Evolutionary conservation across 169 alveolate species (phyloP).

Genomic region (Eimeria zaria): DNA sequence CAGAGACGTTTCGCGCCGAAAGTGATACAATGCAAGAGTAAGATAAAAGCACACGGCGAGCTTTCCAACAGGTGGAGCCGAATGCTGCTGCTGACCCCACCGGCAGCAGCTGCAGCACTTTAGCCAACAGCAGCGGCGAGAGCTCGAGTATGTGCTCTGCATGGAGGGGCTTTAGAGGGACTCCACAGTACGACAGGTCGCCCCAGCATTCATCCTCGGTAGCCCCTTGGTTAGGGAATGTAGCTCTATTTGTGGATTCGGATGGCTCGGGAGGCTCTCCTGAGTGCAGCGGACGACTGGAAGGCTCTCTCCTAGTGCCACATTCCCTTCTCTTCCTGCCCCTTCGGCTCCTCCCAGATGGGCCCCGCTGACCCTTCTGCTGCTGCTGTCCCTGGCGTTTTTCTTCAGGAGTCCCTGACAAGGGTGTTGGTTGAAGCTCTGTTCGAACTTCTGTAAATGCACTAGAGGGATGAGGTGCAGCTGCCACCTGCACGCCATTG

Average conservation of each 20-base stretch:
- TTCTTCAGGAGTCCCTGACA: constrained; percentile 4
- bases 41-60: constrained; percentile 64
- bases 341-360: constrained; percentile 32
- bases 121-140: constrained; percentile 71
- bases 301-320: neutral
- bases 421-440: neutral
- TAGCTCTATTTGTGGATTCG: neutral
- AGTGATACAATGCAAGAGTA: constrained; percentile 61
- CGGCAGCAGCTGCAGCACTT: constrained; percentile 59
- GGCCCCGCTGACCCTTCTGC: constrained; percentile 39
- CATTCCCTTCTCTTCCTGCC: constrained; percentile 69
- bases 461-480: neutral
- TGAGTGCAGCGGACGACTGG: neutral
- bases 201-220: constrained; percentile 8
- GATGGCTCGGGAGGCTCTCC: constrained; percentile 35
- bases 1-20: constrained; percentile 59
- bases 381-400: neutral
- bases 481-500: neutral
- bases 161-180: constrained; percentile 32
- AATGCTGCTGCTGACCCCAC: constrained; percentile 62
- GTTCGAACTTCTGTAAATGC: neutral
- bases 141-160: constrained; percentile 51
- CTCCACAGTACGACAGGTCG: neutral
- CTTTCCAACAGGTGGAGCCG: constrained; percentile 68
- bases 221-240: neutral